Percentiles rank a stretch among this genome's conserved stretches.
phyloP scores from a whole-genome alignment of 1,139 yeast species.

The Candida sp. region DNA sequence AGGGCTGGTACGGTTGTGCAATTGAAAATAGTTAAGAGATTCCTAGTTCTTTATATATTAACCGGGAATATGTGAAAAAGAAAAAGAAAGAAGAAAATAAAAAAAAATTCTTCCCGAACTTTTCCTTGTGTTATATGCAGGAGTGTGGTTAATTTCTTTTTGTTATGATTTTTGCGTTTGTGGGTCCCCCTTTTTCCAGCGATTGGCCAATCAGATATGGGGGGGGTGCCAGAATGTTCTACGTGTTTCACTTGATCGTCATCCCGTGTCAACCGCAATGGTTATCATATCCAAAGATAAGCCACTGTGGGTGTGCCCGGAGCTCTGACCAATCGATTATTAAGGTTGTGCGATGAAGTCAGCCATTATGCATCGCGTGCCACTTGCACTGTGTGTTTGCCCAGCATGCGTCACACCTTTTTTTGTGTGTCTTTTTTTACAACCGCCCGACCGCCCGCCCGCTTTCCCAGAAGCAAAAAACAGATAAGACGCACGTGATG shows the following conservation, averaged over 20 bases:
- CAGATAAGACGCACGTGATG: not conserved
- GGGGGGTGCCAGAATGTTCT: too few species aligned
- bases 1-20: not conserved
- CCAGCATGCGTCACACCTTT: not conserved
- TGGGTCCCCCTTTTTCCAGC: too few species aligned
- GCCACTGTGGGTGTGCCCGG: too few species aligned
- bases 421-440: not conserved
- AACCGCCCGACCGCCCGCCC: not conserved
- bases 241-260: too few species aligned
- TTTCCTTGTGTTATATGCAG: not conserved
- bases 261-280: too few species aligned
- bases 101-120: slow-evolving; percentile 1
- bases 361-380: slow-evolving; percentile 1
- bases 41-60: not conserved
- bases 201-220: too few species aligned
- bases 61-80: not conserved
- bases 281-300: too few species aligned
- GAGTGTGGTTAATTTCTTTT: not conserved
- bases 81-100: not conserved
- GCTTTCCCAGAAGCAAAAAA: not conserved
- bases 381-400: not conserved
- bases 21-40: not conserved
- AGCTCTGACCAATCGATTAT: too few species aligned
- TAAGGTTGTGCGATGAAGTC: not conserved
- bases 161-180: not conserved